These are phyloP conservation scores for Penicillium angulare DNA, from an alignment of 495 filamentous ascomycete species.

Conservation along the genomic window DNA sequence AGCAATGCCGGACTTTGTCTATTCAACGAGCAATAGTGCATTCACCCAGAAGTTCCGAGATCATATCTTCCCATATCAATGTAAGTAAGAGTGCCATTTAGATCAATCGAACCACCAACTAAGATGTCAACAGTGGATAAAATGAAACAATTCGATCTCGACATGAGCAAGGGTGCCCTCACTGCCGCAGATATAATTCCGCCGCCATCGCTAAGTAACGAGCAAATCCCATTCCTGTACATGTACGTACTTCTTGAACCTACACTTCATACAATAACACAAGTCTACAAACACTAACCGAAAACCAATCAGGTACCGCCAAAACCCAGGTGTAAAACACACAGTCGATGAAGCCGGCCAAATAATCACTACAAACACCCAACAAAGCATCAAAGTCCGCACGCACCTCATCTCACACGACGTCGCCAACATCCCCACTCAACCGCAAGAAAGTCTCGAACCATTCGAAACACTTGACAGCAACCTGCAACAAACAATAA, in stretches of 20 bases:
- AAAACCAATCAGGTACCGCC: slow-evolving; percentile 45
- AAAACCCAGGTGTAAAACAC: slow-evolving; percentile 58
- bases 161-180: slow-evolving; percentile 58
- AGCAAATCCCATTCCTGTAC: slow-evolving; percentile 65
- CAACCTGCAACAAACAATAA: slow-evolving; percentile 57
- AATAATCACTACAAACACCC: slow-evolving; percentile 51
- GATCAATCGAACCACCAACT: neutral
- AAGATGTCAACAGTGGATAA: slow-evolving; percentile 50
- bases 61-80: slow-evolving; percentile 60
- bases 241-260: slow-evolving; percentile 30
- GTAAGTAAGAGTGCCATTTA: too few species aligned
- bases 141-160: slow-evolving; percentile 71
- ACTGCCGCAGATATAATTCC: slow-evolving; percentile 70
- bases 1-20: slow-evolving; percentile 75
- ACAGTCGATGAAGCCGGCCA: slow-evolving; percentile 50
- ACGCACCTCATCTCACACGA: slow-evolving; percentile 64
- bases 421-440: slow-evolving; percentile 45
- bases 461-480: slow-evolving; percentile 45
- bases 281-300: too few species aligned
- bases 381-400: slow-evolving; percentile 47
- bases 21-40: slow-evolving; percentile 55
- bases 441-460: slow-evolving; percentile 49
- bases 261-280: neutral
- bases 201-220: slow-evolving; percentile 70
- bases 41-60: slow-evolving; percentile 68